Evolutionary conservation across 2,329 filamentous ascomycete species (phyloP).

Genomic region (Teratosphaeria viscida): DNA sequence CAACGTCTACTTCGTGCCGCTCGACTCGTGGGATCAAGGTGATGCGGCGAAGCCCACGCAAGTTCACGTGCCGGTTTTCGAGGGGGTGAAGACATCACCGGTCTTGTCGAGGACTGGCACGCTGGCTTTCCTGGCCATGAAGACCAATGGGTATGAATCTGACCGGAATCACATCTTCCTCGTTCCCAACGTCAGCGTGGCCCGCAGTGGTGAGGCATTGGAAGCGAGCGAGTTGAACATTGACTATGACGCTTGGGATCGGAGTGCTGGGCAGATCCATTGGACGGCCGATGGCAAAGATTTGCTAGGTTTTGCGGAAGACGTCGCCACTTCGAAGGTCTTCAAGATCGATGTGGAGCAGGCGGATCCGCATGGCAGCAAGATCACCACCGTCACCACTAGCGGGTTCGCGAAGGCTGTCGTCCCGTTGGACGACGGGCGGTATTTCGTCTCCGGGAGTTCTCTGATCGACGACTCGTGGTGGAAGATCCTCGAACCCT

Average conservation of each 20-base stretch:
- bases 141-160: conserved; percentile 59
- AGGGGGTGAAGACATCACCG: conserved; percentile 56
- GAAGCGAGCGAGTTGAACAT: neutral
- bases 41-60: conserved; percentile 42
- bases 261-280: conserved; percentile 39
- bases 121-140: conserved; percentile 72
- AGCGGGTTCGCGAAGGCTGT: conserved; percentile 46
- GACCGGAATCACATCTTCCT: conserved; percentile 63
- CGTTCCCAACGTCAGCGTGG: conserved; percentile 44
- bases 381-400: conserved; percentile 30
- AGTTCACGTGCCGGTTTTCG: conserved; percentile 48
- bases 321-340: conserved; percentile 51
- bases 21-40: conserved; percentile 49
- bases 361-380: conserved; percentile 15
- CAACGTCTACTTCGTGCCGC: conserved; percentile 63
- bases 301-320: conserved; percentile 65
- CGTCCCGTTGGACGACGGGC: conserved; percentile 39
- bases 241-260: conserved; percentile 34
- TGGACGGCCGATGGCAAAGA: conserved; percentile 47
- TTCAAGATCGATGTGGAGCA: conserved; percentile 30
- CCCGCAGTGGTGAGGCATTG: neutral
- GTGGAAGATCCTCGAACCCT: conserved; percentile 50
- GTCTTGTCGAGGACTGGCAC: conserved; percentile 65
- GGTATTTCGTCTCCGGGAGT: conserved; percentile 55
- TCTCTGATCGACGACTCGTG: conserved; percentile 63